Conservation (phyloP, 768 basidiomycete species). For the Pisolithus tinctorius region DNA sequence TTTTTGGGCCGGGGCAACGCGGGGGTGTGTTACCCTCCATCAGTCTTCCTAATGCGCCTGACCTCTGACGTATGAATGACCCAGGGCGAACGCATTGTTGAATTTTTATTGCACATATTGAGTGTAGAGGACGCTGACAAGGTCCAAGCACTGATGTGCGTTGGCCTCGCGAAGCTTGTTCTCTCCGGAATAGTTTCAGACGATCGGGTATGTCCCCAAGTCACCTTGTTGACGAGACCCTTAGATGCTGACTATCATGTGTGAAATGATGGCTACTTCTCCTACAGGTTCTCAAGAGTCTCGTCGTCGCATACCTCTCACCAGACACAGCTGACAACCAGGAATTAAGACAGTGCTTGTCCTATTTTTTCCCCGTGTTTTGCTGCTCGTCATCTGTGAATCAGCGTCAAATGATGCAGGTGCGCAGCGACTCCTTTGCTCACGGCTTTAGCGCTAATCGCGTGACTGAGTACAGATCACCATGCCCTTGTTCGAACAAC, state of each 20-base stretch:
- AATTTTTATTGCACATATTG: slow-evolving; percentile 54
- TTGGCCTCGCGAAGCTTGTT: slow-evolving; percentile 84
- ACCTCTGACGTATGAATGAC: not conserved
- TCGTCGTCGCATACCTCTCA: slow-evolving; percentile 63
- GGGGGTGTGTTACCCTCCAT: slow-evolving; percentile 17
- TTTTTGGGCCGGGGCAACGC: slow-evolving; percentile 44
- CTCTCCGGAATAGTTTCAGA: slow-evolving; percentile 71
- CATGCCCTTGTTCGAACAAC: slow-evolving; percentile 57
- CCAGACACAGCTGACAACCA: slow-evolving; percentile 78
- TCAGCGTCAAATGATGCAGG: slow-evolving; percentile 65
- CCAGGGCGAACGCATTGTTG: slow-evolving; percentile 54
- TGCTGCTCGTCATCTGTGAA: slow-evolving; percentile 74
- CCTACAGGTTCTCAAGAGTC: slow-evolving; percentile 39
- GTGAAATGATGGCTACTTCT: not conserved
- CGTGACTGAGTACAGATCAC: slow-evolving; percentile 46
- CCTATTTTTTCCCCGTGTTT: slow-evolving; percentile 82
- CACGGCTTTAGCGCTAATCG: not conserved
- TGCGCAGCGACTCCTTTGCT: slow-evolving; percentile 30
- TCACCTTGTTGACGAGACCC: not conserved
- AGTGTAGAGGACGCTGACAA: slow-evolving; percentile 50
- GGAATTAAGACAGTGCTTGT: slow-evolving; percentile 76
- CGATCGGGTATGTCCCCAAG: slow-evolving; percentile 43
- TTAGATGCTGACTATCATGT: not conserved
- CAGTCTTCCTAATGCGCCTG: not conserved
- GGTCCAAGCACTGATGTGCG: slow-evolving; percentile 64